These are phyloP conservation scores for Flagelloscypha sp. DNA, from an alignment of 768 basidiomycete genomes.

Conservation along the genomic window DNA sequence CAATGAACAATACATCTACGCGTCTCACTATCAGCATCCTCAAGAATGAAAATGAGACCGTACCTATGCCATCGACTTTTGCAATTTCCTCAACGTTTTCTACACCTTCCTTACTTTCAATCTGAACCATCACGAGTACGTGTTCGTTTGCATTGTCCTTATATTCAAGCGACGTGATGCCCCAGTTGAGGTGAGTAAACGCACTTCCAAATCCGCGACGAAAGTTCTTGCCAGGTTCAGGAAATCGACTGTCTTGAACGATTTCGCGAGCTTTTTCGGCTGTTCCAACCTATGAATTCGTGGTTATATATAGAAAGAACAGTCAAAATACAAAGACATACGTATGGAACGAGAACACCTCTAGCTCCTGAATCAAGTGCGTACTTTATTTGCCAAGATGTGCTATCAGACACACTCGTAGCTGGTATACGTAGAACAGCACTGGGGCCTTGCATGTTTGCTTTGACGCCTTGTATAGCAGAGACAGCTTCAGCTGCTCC, in stretches of 20 bases:
- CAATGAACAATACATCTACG: slow-evolving; percentile 53
- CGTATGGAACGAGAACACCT: slow-evolving; percentile 63
- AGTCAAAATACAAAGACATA: slow-evolving; percentile 17
- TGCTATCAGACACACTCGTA: slow-evolving; percentile 48
- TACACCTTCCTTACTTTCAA: slow-evolving; percentile 55
- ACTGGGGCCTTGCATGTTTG: slow-evolving; percentile 39
- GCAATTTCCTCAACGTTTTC: slow-evolving; percentile 54
- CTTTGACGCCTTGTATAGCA: slow-evolving; percentile 41
- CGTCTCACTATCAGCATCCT: neutral
- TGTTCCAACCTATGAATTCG: slow-evolving; percentile 40
- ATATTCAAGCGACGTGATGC: slow-evolving; percentile 45
- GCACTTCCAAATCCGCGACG: slow-evolving; percentile 60
- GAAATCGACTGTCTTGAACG: slow-evolving; percentile 51
- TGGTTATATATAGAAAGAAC: neutral
- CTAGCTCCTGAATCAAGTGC: slow-evolving; percentile 61
- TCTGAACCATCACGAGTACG: slow-evolving; percentile 54
- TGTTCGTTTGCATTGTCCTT: slow-evolving; percentile 46
- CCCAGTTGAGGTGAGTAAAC: slow-evolving; percentile 54
- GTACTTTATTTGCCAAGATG: slow-evolving; percentile 66
- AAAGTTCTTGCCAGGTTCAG: slow-evolving; percentile 51
- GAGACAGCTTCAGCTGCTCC: slow-evolving; percentile 48
- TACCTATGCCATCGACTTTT: slow-evolving; percentile 53
- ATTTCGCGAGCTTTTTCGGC: slow-evolving; percentile 49
- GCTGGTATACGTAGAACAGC: slow-evolving; percentile 56
- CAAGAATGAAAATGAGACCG: slow-evolving; percentile 11